phyloP scores from a whole-genome alignment of 148 eudicot genomes.

The Vaccinium corymbosum region DNA sequence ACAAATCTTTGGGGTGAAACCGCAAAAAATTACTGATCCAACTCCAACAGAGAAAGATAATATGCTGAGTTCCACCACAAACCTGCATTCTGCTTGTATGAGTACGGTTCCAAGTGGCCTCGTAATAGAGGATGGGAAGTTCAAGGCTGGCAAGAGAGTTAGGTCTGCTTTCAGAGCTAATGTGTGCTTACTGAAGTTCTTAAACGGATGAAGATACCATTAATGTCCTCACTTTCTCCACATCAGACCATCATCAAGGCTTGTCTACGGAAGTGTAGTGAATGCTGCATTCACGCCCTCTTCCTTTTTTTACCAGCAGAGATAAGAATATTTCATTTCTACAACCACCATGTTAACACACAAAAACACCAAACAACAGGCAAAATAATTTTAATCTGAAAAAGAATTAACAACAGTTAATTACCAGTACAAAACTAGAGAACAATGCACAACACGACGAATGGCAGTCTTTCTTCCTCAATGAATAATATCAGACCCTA shows the following conservation, averaged over 20 bases:
- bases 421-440: neutral
- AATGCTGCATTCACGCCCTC: neutral
- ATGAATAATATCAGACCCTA: neutral
- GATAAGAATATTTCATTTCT: neutral
- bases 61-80: neutral
- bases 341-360: neutral
- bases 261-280: neutral
- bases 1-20: neutral
- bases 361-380: neutral
- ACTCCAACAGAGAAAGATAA: neutral
- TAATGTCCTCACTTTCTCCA: conserved; percentile 5
- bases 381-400: neutral
- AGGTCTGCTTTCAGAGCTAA: neutral
- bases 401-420: neutral
- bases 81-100: neutral
- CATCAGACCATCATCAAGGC: neutral
- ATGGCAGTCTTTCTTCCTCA: neutral
- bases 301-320: neutral
- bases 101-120: neutral
- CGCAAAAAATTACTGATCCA: neutral
- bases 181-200: neutral
- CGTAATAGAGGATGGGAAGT: neutral
- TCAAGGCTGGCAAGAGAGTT: neutral
- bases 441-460: neutral
- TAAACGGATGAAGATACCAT: neutral